phyloP scores from a whole-genome alignment of 2,329 filamentous ascomycete species.

The Ceratocystis cubensis region DNA sequence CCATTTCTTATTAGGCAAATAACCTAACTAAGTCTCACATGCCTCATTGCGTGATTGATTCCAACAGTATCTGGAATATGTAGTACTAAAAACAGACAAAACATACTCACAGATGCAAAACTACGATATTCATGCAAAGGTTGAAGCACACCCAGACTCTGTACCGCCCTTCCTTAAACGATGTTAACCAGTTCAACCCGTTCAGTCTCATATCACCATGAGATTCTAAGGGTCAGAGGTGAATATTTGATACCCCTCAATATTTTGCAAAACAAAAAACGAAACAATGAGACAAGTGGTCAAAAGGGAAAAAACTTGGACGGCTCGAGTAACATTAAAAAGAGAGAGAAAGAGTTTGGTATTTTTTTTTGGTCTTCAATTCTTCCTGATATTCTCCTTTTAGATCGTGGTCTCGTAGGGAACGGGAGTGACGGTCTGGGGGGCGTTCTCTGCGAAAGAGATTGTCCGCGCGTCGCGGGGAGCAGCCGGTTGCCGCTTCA shows the following conservation, averaged over 20 bases:
- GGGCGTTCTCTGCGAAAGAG: conserved; percentile 66
- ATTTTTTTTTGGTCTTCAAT: conserved; percentile 21
- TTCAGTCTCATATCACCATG: too few relatives aligned
- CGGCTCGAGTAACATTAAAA: conserved; percentile 18
- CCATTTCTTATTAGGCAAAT: not conserved
- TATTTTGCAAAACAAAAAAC: not conserved
- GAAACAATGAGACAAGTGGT: not conserved
- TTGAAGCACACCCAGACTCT: not conserved
- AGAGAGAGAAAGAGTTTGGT: conserved; percentile 21
- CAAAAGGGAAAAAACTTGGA: conserved; percentile 6
- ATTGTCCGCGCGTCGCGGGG: conserved; percentile 74
- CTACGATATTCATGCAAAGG: not conserved
- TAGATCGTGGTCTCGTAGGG: conserved; percentile 99
- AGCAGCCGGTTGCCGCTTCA: conserved; percentile 78
- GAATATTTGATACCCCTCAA: not conserved
- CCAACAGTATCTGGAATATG: too few relatives aligned
- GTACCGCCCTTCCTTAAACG: not conserved
- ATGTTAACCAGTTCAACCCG: not conserved
- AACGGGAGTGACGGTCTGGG: conserved; percentile 82
- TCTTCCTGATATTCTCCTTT: conserved; percentile 28
- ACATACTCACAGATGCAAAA: not conserved
- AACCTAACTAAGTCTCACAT: not conserved
- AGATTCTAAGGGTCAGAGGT: too few relatives aligned
- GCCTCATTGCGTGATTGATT: not conserved
- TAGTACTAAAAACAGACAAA: too few relatives aligned